Conservation (phyloP, 805 yeast genomes). For the baker's yeast (Saccharomyces cerevisiae) region DNA sequence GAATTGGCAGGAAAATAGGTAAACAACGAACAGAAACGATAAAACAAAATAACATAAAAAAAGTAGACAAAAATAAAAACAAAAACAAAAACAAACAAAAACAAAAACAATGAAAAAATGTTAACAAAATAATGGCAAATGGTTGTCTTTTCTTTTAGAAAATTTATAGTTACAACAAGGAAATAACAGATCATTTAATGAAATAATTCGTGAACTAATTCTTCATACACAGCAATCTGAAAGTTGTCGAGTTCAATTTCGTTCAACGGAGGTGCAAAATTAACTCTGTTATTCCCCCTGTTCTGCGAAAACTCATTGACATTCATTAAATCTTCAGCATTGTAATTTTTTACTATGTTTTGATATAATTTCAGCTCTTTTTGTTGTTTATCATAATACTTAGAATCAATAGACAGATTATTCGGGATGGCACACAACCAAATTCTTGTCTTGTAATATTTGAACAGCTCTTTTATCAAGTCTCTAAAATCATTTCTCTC, state of each 20-base stretch:
- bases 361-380: slow-evolving; percentile 29
- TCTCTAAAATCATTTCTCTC: slow-evolving; percentile 68
- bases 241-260: slow-evolving; percentile 29
- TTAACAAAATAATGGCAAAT: not conserved
- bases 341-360: slow-evolving; percentile 25
- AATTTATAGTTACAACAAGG: not conserved
- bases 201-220: slow-evolving; percentile 26
- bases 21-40: not conserved
- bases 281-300: slow-evolving; percentile 3
- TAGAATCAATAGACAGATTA: slow-evolving; percentile 25
- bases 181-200: not conserved
- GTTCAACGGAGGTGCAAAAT: slow-evolving; percentile 24
- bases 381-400: slow-evolving; percentile 26
- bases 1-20: not conserved
- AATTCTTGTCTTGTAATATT: slow-evolving; percentile 68
- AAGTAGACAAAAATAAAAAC: not conserved
- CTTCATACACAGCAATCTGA: slow-evolving; percentile 32
- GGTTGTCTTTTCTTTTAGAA: not conserved
- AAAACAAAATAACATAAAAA: not conserved
- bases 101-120: no score
- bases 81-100: not conserved
- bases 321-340: slow-evolving; percentile 17
- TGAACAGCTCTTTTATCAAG: slow-evolving; percentile 63
- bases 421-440: slow-evolving; percentile 71
- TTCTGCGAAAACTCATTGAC: slow-evolving; percentile 7